Base-by-base conservation (phyloP, 2,329 filamentous ascomycete species). In the Stemphylium lycopersici region DNA sequence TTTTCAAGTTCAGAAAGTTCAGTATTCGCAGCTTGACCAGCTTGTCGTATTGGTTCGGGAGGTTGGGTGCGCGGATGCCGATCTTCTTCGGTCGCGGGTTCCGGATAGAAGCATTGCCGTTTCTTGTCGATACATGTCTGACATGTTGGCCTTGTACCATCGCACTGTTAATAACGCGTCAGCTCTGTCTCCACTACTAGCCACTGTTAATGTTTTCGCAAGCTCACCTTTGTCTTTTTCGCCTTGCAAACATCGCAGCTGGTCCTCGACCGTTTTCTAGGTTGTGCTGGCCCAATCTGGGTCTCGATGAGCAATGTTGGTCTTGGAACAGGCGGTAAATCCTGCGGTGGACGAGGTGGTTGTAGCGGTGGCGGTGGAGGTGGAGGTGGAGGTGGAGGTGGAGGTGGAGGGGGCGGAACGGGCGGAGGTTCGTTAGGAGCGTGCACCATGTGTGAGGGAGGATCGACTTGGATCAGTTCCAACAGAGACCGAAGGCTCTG, bases 401-500 rank as follows among this genome's bases (percentile, higher is more conserved):
- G 58, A 6, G 52, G 56, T 29, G 57, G 61, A 32, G 61, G 52
- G 5, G 49, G 48, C 6, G 54, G 55, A 10, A 51, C 55, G 11
- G 61, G 57, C 11, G 59, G 56, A n/a, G 59, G 57, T 24, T 64
- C 63, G 7, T 58, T 53, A n/a, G 52, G 55, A 38, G 50, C 43
- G 3, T 43, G 52, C 6, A 59, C 56, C 39, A 49, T 26, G 24
- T 65, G 59, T 2, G 52, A 50, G 31, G 61, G 56, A 46, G 46
- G 57, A 47, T 61, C 70, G 20, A 63, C 59, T 41, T 65, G 69
- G 12, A 76, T 76, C 33, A 76, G 64, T 47, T 76, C 70, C 15
- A 76, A 59, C 34, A 76, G 53, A 4, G 72, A 76, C 6, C 68
- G 63, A 11, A 76, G 61, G 55, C 73, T 76, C 52, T 76, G 70